Evolutionary conservation across 2,329 filamentous ascomycete species (phyloP).

Genomic region (Hortaea werneckii): DNA sequence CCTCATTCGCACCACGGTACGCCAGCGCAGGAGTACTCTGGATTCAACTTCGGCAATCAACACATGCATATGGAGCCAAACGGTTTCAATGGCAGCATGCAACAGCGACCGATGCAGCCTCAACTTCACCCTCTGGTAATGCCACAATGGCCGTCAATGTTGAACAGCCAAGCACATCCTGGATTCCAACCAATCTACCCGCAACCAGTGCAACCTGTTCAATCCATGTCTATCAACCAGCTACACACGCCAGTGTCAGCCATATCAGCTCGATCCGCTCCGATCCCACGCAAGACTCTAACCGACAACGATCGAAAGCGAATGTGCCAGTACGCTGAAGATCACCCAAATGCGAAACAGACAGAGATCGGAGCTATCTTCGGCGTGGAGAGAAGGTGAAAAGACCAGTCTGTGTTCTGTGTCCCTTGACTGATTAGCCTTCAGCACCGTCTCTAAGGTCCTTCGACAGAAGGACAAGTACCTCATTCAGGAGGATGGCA

Average conservation of each 20-base stretch:
- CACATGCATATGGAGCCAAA: slow-evolving; percentile 49
- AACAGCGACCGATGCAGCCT: slow-evolving; percentile 40
- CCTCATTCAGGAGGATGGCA: slow-evolving; percentile 69
- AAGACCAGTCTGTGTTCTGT: too few species aligned
- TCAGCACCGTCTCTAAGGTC: slow-evolving; percentile 96
- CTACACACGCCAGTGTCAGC: slow-evolving; percentile 43
- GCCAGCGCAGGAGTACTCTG: slow-evolving; percentile 58
- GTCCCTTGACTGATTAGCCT: neutral
- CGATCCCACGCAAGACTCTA: slow-evolving; percentile 54
- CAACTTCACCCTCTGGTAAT: slow-evolving; percentile 63
- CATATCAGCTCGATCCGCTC: slow-evolving; percentile 33
- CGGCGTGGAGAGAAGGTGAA: slow-evolving; percentile 92
- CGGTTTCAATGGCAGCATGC: slow-evolving; percentile 44
- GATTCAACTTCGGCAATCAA: slow-evolving; percentile 53
- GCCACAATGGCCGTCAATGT: slow-evolving; percentile 73
- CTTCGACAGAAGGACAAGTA: slow-evolving; percentile 91
- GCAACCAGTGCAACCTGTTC: slow-evolving; percentile 39
- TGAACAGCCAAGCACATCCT: slow-evolving; percentile 52
- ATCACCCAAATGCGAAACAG: slow-evolving; percentile 84
- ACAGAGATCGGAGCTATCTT: slow-evolving; percentile 94
- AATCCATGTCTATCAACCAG: slow-evolving; percentile 38
- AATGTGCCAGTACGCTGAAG: slow-evolving; percentile 91
- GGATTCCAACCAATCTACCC: slow-evolving; percentile 53
- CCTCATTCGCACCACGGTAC: slow-evolving; percentile 55
- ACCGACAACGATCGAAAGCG: slow-evolving; percentile 80